Percentiles rank a stretch among this genome's conserved stretches.
Conservation (phyloP, 148 eudicot species). For the Spergularia marina region DNA sequence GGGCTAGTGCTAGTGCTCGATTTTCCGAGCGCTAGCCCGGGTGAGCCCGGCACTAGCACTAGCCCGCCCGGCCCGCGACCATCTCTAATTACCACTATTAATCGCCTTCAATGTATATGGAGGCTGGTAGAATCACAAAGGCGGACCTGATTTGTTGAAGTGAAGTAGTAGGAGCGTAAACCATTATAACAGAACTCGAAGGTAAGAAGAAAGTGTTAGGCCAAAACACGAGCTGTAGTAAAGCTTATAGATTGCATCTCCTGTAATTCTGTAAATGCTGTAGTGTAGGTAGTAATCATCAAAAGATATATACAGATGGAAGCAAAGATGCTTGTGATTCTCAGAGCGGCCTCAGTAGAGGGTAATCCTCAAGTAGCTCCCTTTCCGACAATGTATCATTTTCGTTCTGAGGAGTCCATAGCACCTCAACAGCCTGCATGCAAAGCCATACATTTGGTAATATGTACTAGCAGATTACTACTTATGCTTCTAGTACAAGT, state of each 20-base stretch:
- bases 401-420: conserved; percentile 84
- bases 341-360: conserved; percentile 63
- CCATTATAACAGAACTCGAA: no score
- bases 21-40: no score
- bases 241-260: not conserved
- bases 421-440: conserved; percentile 75
- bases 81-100: no score
- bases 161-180: no score
- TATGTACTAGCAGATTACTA: not conserved
- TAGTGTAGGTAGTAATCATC: not conserved
- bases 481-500: not conserved
- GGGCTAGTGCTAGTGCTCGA: no score
- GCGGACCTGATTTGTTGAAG: no score
- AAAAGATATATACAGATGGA: not conserved
- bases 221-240: no score
- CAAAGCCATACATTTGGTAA: not conserved
- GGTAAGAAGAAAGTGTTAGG: no score
- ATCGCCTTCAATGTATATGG: no score
- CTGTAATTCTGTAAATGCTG: not conserved
- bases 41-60: no score
- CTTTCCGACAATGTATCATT: conserved; percentile 69
- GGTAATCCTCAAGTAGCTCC: conserved; percentile 74
- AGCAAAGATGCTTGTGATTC: not conserved
- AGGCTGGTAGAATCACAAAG: no score
- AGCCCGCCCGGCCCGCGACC: no score